phyloP scores from a whole-genome alignment of 768 basidiomycete genomes.

The Tricholoma terreum region DNA sequence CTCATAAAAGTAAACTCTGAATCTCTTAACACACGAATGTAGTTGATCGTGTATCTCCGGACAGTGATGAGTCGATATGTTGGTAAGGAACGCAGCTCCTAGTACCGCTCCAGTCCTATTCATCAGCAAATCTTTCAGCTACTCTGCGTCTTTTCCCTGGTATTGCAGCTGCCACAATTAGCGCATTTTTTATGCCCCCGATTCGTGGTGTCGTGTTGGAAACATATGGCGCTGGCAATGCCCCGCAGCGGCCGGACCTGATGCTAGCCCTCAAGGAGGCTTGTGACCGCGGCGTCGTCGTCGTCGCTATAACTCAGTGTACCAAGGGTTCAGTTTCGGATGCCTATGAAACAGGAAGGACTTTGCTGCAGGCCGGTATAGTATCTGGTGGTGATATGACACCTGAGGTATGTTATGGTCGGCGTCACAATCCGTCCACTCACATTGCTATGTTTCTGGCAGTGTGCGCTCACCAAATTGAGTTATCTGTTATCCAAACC shows the following conservation, averaged over 20 bases:
- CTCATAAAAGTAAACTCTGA: slow-evolving; percentile 62
- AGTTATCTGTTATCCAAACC: slow-evolving; percentile 87
- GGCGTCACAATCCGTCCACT: background rate
- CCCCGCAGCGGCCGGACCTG: slow-evolving; percentile 77
- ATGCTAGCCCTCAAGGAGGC: slow-evolving; percentile 77
- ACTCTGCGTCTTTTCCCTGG: slow-evolving; percentile 86
- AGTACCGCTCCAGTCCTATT: background rate
- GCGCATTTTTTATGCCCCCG: slow-evolving; percentile 71
- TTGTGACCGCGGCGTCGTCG: slow-evolving; percentile 76
- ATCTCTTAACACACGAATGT: background rate
- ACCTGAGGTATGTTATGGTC: slow-evolving; percentile 61
- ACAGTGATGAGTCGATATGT: slow-evolving; percentile 80
- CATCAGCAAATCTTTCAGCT: slow-evolving; percentile 39
- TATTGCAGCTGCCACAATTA: slow-evolving; percentile 70
- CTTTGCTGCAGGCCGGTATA: slow-evolving; percentile 69
- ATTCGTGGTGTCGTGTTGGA: slow-evolving; percentile 83
- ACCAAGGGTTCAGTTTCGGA: slow-evolving; percentile 81
- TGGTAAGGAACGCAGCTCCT: slow-evolving; percentile 42
- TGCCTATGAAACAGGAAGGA: slow-evolving; percentile 77
- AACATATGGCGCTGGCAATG: slow-evolving; percentile 92
- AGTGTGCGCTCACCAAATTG: slow-evolving; percentile 91
- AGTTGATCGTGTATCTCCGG: slow-evolving; percentile 3
- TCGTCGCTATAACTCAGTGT: slow-evolving; percentile 93
- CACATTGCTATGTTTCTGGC: background rate
- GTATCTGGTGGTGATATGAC: slow-evolving; percentile 92